Percentiles rank a stretch among this genome's conserved stretches.
phyloP scores from a whole-genome alignment of 495 filamentous ascomycete genomes.

The Daldinia vernicosa region DNA sequence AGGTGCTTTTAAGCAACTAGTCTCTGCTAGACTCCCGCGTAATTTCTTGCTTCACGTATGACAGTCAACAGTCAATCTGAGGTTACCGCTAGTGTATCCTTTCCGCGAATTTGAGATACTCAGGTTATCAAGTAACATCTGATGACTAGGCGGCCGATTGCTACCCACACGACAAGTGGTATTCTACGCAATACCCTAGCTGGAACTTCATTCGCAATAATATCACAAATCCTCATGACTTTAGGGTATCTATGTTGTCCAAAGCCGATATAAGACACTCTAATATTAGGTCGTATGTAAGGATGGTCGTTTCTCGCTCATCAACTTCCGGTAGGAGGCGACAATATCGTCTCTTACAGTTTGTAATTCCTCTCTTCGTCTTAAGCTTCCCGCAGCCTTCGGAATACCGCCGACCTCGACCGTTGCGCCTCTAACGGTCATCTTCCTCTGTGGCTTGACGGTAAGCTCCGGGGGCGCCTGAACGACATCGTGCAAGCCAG shows the following conservation, averaged over 20 bases:
- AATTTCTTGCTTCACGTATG: too few species aligned
- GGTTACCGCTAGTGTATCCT: too few species aligned
- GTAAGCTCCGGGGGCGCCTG: constrained; percentile 81
- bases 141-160: too few species aligned
- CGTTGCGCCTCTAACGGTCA: constrained; percentile 74
- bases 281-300: constrained; percentile 25
- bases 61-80: too few species aligned
- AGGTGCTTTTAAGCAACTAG: too few species aligned
- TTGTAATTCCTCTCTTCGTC: constrained; percentile 82
- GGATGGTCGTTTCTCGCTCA: constrained; percentile 68
- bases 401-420: constrained; percentile 80
- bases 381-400: constrained; percentile 78
- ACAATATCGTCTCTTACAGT: constrained; percentile 78
- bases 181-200: neutral
- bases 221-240: neutral
- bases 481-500: constrained; percentile 78
- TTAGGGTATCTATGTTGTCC: constrained; percentile 20
- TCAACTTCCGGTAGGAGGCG: constrained; percentile 81
- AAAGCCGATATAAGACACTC: neutral
- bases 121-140: too few species aligned
- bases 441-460: constrained; percentile 69
- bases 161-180: neutral
- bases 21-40: too few species aligned
- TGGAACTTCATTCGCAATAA: neutral
- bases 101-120: too few species aligned